Evolutionary conservation across 257 asterid genomes (phyloP).

Genomic region (Salvia rosmarinus): DNA sequence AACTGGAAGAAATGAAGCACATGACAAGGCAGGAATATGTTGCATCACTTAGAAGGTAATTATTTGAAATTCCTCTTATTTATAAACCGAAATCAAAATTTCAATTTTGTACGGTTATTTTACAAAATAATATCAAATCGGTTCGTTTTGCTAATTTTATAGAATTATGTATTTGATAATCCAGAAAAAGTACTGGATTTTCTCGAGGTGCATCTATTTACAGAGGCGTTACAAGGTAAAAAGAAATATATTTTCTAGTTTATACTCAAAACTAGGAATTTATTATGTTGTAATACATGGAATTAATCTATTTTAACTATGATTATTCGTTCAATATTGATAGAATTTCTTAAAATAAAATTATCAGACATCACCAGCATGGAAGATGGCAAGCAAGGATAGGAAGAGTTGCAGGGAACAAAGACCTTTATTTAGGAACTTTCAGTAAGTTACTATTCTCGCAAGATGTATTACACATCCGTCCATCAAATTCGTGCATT

Average conservation of each 20-base stretch:
- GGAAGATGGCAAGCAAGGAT: conserved; percentile 94
- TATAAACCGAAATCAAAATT: too few species aligned
- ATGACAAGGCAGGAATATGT: conserved; percentile 83
- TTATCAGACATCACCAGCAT: conserved; percentile 77
- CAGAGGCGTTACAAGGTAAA: conserved; percentile 85
- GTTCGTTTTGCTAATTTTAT: background rate
- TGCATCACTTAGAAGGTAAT: conserved; percentile 79
- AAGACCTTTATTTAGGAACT: conserved; percentile 85
- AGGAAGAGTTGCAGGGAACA: conserved; percentile 85
- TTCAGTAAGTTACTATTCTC: conserved; percentile 52
- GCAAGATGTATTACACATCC: too few species aligned
- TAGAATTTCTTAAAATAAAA: background rate
- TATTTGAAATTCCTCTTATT: background rate
- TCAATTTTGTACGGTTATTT: too few species aligned
- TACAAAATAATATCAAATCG: too few species aligned
- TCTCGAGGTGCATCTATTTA: conserved; percentile 85
- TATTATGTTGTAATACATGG: background rate
- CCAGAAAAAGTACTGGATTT: conserved; percentile 85
- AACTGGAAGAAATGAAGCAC: conserved; percentile 82
- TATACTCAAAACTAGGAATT: background rate
- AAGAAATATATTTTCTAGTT: too few species aligned
- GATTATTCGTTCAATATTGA: too few species aligned
- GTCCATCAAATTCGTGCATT: too few species aligned
- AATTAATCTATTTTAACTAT: background rate
- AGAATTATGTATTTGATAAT: background rate